Conservation (phyloP, 345 rosid species). For the thale cress (Arabidopsis thaliana) region DNA sequence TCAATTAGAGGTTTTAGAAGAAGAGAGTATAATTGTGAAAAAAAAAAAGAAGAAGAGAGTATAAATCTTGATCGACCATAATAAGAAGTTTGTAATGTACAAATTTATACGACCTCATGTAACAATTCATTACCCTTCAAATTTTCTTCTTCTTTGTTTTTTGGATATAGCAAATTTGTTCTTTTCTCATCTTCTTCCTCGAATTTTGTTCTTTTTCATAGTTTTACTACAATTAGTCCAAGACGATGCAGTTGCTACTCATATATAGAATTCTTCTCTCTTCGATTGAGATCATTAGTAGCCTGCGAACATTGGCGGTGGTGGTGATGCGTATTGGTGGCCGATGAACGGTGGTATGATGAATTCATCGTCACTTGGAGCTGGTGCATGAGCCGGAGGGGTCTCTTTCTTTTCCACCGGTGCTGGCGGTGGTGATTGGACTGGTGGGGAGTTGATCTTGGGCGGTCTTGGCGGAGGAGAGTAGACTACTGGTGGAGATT, state of each 20-base stretch:
- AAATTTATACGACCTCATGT: slow-evolving; percentile 10
- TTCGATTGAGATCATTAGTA: slow-evolving; percentile 46
- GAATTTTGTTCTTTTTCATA: slow-evolving; percentile 11
- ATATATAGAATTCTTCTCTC: slow-evolving; percentile 3
- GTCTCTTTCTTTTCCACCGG: slow-evolving; percentile 29
- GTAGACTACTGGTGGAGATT: slow-evolving; percentile 36
- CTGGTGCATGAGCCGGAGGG: slow-evolving; percentile 29
- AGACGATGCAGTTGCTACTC: slow-evolving; percentile 24
- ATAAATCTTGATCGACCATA: slow-evolving; percentile 14
- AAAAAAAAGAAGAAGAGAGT: neutral
- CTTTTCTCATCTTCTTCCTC: slow-evolving; percentile 17
- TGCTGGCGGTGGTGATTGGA: slow-evolving; percentile 30
- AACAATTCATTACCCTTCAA: slow-evolving; percentile 26
- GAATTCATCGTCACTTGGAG: slow-evolving; percentile 45
- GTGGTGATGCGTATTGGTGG: slow-evolving; percentile 76
- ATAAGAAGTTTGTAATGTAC: slow-evolving; percentile 33
- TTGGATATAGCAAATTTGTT: neutral
- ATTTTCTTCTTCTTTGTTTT: neutral
- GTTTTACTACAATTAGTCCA: slow-evolving; percentile 21
- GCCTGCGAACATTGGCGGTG: slow-evolving; percentile 79
- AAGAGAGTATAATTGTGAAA: neutral
- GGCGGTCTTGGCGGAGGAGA: slow-evolving; percentile 40
- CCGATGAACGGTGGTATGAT: slow-evolving; percentile 67
- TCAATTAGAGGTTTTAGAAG: neutral
- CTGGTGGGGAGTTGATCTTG: slow-evolving; percentile 35